Base-by-base conservation (phyloP, 495 filamentous ascomycete genomes). In the Aspergillus haitiensis region DNA sequence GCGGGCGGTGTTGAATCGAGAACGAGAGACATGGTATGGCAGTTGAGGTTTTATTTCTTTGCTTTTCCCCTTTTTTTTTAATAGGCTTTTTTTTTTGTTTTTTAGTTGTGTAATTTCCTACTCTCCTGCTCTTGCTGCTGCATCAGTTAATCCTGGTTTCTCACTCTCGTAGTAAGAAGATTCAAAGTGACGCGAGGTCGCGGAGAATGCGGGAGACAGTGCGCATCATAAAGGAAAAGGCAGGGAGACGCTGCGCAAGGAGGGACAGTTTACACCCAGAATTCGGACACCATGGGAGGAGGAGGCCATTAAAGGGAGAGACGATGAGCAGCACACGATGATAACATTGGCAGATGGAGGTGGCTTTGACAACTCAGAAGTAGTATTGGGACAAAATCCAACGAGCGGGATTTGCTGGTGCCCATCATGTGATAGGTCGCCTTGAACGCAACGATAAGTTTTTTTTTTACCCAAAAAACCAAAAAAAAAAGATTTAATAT, bases 151-250 rank as follows among this genome's bases (percentile, higher is more conserved):
- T 15, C 13, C n/a, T 47, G 6, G 9, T 11, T 40, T 40, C 37
- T 40, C 4, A 10, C 35, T 51, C 39, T 56, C 40, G 56, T 18
- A 18, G 39, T 7, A 13, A 34, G 39, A 55, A 40, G 52, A 46
- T 34, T 60, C 36, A 62, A 40, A 62, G 61, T 64, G 64, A 64
- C 72, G 72, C 72, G 74, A 66, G 55, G 61, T 74, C 74, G 71
- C 73, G 63, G 58, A 61, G 62, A 63, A 59, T 64, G 64, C 59
- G 64, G 64, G 67, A 66, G 62, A 63, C 63, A 67, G 66, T 64
- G 68, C 66, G 63, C 74, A 77, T 77, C 68, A 72, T 75, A 74
- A 70, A 68, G 61, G 56, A 57, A 59, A 66, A 55, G 56, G 53
- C 58, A 60, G 52, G 59, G 52, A 44, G 56, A 60, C 55, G 45